Evolutionary conservation across 306 rosid species (phyloP), one percentile per base, ranked within the genome.

Genomic region (Dalbergia cultrata): DNA sequence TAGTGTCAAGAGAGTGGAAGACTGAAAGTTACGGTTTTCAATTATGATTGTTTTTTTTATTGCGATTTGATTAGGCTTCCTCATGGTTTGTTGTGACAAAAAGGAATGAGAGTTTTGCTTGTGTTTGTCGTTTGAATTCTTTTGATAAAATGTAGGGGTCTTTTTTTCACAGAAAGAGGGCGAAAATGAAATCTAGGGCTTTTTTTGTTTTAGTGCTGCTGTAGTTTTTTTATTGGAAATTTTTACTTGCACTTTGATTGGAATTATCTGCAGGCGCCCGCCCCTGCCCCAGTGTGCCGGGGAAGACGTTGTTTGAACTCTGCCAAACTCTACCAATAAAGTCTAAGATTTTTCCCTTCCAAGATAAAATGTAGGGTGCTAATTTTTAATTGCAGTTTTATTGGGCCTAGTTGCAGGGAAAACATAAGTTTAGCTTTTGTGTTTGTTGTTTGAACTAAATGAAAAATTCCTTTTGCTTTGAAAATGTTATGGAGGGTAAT

Each of bases 311-410:
- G 22, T 21, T 21, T 26, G 31, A 26, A 26, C 31, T 26, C 31
- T 26, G 2, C 31, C 31, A 26, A 26, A 22, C 26, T 22, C 0
- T 22, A 1, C 1, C 26, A 22, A 22, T 2, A 26, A 1, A 26
- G 31, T 3, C 31, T 26, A 2, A 26, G 31, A 26, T 26, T 26
- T 26, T 26, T 26, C 31, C 2, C 31, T 26, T 3, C 31, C 31
- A 26, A 26, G 31, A 26, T 26, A 26, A 26, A 26, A 26, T 26
- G 3, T 26, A 26, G 31, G 31, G 31, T 64, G 59, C 58, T 13
- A 14, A 74, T 80, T 53, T 50, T 60, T n/a, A 16, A 57, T 41
- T 16, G 7, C 26, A 33, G 72, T 39, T 61, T 78, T 56, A 4
- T 78, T 39, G 60, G 68, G 75, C 17, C 57, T 74, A 52, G 18